Evolutionary conservation across 2,329 filamentous ascomycete species (phyloP), one percentile per base, ranked within the genome.

Genomic region (Ceratocystis papillata): DNA sequence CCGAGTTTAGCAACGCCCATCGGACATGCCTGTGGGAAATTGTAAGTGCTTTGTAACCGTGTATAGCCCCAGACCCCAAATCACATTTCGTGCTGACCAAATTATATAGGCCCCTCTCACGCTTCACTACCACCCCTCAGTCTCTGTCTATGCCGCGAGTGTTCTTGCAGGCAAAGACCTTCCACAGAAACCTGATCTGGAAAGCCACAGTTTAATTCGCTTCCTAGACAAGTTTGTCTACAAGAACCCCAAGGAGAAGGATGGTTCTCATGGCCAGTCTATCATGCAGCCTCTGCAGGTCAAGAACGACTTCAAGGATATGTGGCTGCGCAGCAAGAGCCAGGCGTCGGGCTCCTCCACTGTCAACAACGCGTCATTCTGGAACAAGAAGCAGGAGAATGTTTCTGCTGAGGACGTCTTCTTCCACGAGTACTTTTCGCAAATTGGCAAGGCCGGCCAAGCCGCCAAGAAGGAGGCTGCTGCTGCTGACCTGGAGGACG

Each of bases 201-300:
- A 89, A 17, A 87, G 90, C 67, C 93, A 97, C 75, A 94, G 90
- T 1, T 82, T 99, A 62, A 94, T 94, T 72, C 88, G 95, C 75
- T 99, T 99, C 80, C 81, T 99, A 67, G 94, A 99, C 77, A 92
- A 95, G 71, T 99, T 99, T 75, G 90, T 96, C n/a, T 99, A 97
- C 81, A 87, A 90, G 70, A 96, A 94, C 71, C 86, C 93, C 69
- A 96, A 96, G 79, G 79, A 85, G 3, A 82, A 81, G 17, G 80
- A 83, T 63, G 76, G 79, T 41, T 80, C 84, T 37, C 88, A 89
- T 69, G 95, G 95, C 62, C 81, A 83, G 33, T 96, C 91, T 30
- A 96, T 99, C 75, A 99, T 99, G 94, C 94, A 99, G 76, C 94
- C 95, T 48, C 83, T 96, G 28, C 76, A 78, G 44, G 78, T 77